Evolutionary conservation across 2,329 filamentous ascomycete species (phyloP), one percentile per base, ranked within the genome.

Genomic region (Colletotrichum simmondsii): DNA sequence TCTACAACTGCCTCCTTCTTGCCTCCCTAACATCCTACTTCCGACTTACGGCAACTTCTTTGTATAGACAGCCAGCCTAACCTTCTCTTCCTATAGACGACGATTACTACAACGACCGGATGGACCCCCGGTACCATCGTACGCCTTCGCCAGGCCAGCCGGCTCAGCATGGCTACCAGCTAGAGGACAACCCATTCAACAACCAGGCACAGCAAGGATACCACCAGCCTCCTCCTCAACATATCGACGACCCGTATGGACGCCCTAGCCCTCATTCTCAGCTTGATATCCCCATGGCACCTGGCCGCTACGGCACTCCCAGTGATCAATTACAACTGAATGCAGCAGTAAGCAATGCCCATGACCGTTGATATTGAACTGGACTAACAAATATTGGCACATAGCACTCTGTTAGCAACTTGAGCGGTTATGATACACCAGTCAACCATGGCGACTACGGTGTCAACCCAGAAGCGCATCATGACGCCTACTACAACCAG

Each of bases 401-500:
- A 12, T 53, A 89, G 87, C 87, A 89, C 79, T 90, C 89, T 4
- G 80, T 88, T 10, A 87, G 87, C 65, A 87, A 86, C 76, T 76
- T 90, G 22, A 84, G 80, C 65, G 68, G 68, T 26, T 70, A 70
- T 75, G 83, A 82, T 68, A 82, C 83, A 67, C 81, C 82, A 58
- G 82, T 87, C 74, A 88, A 90, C 75, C 85, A 87, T 54, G 87
- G 87, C 71, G 93, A 95, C 68, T 95, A 97, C 81, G 87, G 91
- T 4, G 84, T 98, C 73, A 92, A 95, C 78, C 95, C 96, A 11
- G 92, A 97, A 81, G 92, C 92, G 71, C 95, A 98, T 78, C 94
- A 97, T 80, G 94, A 98, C 82, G 90, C 91, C 68, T 98, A 98
- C 85, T 96, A 93, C 81, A 94, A 92, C 77, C 91, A 93, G 76